phyloP scores from a whole-genome alignment of 345 rosid genomes.

The Cardiospermum halicacabum region DNA sequence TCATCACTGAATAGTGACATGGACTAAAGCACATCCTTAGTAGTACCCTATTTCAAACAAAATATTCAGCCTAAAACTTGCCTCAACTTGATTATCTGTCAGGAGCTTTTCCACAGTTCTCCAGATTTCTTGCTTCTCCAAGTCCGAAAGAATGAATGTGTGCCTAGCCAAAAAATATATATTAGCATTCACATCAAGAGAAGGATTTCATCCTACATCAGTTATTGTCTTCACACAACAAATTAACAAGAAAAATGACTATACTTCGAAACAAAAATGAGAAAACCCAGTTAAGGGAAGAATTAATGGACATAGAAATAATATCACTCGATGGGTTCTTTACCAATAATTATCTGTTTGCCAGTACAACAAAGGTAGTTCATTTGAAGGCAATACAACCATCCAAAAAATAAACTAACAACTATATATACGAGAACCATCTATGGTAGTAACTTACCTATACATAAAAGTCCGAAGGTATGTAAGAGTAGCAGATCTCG shows the following conservation, averaged over 20 bases:
- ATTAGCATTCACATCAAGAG: slow-evolving; percentile 15
- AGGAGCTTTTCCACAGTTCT: slow-evolving; percentile 72
- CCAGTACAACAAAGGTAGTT: not conserved
- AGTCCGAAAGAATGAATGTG: slow-evolving; percentile 68
- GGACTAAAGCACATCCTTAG: not conserved
- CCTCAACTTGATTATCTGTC: slow-evolving; percentile 97
- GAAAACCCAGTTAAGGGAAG: not conserved
- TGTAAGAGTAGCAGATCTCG: slow-evolving; percentile 88
- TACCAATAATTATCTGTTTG: not conserved
- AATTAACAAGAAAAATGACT: not conserved
- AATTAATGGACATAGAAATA: not conserved
- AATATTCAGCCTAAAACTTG: slow-evolving; percentile 30
- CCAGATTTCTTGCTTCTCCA: slow-evolving; percentile 80
- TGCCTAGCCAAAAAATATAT: slow-evolving; percentile 49
- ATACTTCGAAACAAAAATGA: not conserved
- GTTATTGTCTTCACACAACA: not conserved
- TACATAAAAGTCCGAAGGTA: slow-evolving; percentile 93
- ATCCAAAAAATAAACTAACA: not conserved
- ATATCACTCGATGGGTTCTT: not conserved
- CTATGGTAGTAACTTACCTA: slow-evolving; percentile 46
- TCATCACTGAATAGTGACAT: not conserved
- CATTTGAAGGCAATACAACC: not conserved
- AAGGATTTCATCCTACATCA: slow-evolving; percentile 4
- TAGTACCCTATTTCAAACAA: slow-evolving; percentile 5
- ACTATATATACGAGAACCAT: not conserved